Evolutionary conservation across 441 rosid genomes (phyloP).

Genomic region (Adansonia rubrostipa): DNA sequence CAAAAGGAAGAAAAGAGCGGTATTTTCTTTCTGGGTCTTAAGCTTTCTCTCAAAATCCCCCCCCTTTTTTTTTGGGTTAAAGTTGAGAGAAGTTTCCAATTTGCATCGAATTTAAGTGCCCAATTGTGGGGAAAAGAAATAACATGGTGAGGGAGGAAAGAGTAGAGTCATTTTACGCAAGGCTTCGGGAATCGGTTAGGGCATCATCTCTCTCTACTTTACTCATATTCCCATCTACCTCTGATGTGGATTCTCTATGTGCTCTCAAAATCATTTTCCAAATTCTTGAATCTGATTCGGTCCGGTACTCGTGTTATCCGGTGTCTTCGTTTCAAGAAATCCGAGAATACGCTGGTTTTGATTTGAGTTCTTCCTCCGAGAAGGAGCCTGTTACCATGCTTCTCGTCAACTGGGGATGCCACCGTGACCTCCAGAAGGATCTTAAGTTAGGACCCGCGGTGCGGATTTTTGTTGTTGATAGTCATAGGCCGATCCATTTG

Average conservation of each 20-base stretch:
- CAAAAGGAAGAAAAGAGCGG: neutral
- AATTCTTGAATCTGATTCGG: constrained; percentile 86
- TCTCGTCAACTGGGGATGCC: constrained; percentile 91
- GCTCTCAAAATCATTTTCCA: constrained; percentile 82
- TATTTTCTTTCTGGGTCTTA: constrained; percentile 1
- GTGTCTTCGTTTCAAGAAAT: constrained; percentile 88
- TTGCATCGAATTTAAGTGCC: constrained; percentile 11
- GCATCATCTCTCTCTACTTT: constrained; percentile 65
- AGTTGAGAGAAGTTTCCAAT: neutral
- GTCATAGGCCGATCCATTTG: constrained; percentile 93
- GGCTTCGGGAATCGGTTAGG: constrained; percentile 70
- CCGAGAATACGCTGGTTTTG: constrained; percentile 64
- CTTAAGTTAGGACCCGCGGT: constrained; percentile 62
- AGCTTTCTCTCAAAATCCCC: neutral
- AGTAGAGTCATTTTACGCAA: constrained; percentile 68
- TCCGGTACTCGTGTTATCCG: constrained; percentile 88
- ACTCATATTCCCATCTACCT: constrained; percentile 85
- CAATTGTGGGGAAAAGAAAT: constrained; percentile 6
- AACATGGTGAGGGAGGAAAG: constrained; percentile 79
- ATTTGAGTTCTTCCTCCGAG: constrained; percentile 50
- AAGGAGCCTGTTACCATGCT: constrained; percentile 58
- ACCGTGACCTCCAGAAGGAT: constrained; percentile 66
- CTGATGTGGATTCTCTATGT: constrained; percentile 87
- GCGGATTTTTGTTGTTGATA: constrained; percentile 82
- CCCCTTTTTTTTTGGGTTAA: too few relatives aligned